Conservation (phyloP, 2,329 filamentous ascomycete genomes). For the Aspergillus melleus region DNA sequence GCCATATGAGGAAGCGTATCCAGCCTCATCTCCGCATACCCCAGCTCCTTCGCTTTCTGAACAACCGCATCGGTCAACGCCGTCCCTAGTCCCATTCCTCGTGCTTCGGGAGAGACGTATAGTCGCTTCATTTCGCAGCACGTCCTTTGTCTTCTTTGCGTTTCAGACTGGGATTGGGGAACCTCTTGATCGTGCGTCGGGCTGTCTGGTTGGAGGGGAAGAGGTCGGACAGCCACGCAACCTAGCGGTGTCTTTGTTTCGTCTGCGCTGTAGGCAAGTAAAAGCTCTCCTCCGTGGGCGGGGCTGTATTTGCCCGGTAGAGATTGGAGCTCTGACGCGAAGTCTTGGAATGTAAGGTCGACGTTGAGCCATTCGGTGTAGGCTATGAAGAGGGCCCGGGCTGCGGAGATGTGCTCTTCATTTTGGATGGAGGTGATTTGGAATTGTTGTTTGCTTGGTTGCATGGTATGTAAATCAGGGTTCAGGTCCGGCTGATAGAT, state of each 20-base stretch:
- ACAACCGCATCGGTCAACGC: constrained; percentile 49
- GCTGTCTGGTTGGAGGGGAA: constrained; percentile 9
- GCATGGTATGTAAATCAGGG: not conserved
- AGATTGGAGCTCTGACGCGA: constrained; percentile 51
- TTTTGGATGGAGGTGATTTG: constrained; percentile 41
- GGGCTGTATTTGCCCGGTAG: constrained; percentile 57
- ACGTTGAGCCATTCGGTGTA: constrained; percentile 50
- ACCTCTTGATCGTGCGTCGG: not conserved
- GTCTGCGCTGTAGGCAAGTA: constrained; percentile 45
- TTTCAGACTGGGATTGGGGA: not conserved
- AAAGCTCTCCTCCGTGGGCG: constrained; percentile 44
- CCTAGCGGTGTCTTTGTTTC: constrained; percentile 38
- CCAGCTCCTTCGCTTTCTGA: constrained; percentile 45
- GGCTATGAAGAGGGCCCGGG: constrained; percentile 45
- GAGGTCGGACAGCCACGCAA: constrained; percentile 51
- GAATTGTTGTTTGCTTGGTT: constrained; percentile 8
- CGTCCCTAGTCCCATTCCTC: constrained; percentile 53
- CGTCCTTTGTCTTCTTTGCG: constrained; percentile 23
- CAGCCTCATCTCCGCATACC: constrained; percentile 55
- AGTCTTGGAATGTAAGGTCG: constrained; percentile 59
- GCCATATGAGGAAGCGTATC: constrained; percentile 58
- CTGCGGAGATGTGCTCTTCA: constrained; percentile 42
- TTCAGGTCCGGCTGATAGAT: too few relatives aligned
- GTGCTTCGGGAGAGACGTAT: constrained; percentile 50
- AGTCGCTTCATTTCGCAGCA: constrained; percentile 60